Percentiles rank a stretch among this genome's conserved stretches.
These are phyloP conservation scores for Metschnikowia continentalis DNA, from an alignment of 805 yeast species.

Conservation along the genomic window DNA sequence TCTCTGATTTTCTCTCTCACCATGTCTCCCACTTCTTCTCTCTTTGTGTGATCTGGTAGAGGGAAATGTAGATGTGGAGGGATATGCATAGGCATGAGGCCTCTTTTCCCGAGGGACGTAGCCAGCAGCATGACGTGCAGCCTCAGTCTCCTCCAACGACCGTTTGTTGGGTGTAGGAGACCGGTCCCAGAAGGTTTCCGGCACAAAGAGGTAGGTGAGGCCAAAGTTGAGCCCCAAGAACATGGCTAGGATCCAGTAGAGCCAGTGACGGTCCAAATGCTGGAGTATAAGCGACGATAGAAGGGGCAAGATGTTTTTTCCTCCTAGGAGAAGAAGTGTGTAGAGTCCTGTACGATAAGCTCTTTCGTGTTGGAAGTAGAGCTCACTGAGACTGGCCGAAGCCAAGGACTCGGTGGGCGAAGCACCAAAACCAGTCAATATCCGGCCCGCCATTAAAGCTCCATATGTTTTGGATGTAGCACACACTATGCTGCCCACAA, in stretches of 20 bases:
- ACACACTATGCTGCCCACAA: constrained; percentile 53
- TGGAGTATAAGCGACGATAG: constrained; percentile 51
- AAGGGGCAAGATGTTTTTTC: constrained; percentile 56
- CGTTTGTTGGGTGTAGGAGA: constrained; percentile 47
- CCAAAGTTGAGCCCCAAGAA: constrained; percentile 45
- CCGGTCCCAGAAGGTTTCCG: constrained; percentile 63
- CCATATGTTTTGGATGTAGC: constrained; percentile 47
- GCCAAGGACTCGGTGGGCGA: constrained; percentile 61
- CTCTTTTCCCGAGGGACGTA: constrained; percentile 24
- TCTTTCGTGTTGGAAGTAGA: constrained; percentile 56
- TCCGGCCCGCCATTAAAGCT: constrained; percentile 53
- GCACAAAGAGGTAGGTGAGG: constrained; percentile 50
- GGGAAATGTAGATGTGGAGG: constrained; percentile 9
- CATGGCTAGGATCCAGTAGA: constrained; percentile 55
- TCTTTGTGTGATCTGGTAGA: not conserved
- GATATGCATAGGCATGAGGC: constrained; percentile 29
- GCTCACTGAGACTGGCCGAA: constrained; percentile 57
- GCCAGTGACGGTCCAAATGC: constrained; percentile 52
- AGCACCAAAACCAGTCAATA: constrained; percentile 56
- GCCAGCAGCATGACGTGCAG: constrained; percentile 35
- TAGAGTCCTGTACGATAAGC: constrained; percentile 58
- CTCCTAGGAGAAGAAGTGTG: constrained; percentile 55
- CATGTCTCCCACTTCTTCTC: not conserved
- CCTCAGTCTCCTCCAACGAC: constrained; percentile 44
- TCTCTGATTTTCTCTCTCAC: not conserved